Conservation (phyloP, 1,139 yeast species). For the Geotrichum aggregatum region DNA sequence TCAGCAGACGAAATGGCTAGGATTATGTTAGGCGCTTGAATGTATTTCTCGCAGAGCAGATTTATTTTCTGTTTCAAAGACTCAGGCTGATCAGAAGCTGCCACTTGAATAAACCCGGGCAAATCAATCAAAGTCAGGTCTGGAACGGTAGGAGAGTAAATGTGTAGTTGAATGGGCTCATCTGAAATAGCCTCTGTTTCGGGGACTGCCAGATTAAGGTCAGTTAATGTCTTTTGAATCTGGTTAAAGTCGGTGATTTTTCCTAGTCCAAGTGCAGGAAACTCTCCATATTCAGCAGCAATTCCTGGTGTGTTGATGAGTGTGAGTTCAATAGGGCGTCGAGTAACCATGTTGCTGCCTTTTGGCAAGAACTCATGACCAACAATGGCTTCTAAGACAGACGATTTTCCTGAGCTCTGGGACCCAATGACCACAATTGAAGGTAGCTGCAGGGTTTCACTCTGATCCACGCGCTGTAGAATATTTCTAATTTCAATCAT, state of each 20-base stretch:
- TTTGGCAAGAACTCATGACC: slow-evolving; percentile 94
- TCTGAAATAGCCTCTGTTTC: slow-evolving; percentile 76
- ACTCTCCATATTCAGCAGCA: slow-evolving; percentile 86
- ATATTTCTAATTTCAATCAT: slow-evolving; percentile 93
- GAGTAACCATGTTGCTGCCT: slow-evolving; percentile 92
- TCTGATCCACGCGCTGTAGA: slow-evolving; percentile 68
- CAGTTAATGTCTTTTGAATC: slow-evolving; percentile 79
- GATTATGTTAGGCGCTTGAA: slow-evolving; percentile 88
- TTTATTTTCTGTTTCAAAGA: slow-evolving; percentile 77
- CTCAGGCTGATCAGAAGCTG: slow-evolving; percentile 92
- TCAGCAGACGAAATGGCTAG: slow-evolving; percentile 96
- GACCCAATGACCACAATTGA: slow-evolving; percentile 96
- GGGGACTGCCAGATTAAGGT: slow-evolving; percentile 89
- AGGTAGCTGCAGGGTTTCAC: slow-evolving; percentile 77
- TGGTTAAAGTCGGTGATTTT: slow-evolving; percentile 82
- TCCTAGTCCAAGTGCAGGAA: slow-evolving; percentile 80
- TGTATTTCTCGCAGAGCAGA: slow-evolving; percentile 73
- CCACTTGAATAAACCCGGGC: slow-evolving; percentile 96
- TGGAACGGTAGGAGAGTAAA: slow-evolving; percentile 87
- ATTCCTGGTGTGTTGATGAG: slow-evolving; percentile 78
- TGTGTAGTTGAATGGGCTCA: slow-evolving; percentile 87
- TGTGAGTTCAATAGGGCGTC: slow-evolving; percentile 92
- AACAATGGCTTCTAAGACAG: slow-evolving; percentile 87
- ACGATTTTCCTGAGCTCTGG: slow-evolving; percentile 93
- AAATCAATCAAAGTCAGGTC: slow-evolving; percentile 90